Conservation (phyloP, 1,284 basidiomycete species). For the Rhodotorula sp. region DNA sequence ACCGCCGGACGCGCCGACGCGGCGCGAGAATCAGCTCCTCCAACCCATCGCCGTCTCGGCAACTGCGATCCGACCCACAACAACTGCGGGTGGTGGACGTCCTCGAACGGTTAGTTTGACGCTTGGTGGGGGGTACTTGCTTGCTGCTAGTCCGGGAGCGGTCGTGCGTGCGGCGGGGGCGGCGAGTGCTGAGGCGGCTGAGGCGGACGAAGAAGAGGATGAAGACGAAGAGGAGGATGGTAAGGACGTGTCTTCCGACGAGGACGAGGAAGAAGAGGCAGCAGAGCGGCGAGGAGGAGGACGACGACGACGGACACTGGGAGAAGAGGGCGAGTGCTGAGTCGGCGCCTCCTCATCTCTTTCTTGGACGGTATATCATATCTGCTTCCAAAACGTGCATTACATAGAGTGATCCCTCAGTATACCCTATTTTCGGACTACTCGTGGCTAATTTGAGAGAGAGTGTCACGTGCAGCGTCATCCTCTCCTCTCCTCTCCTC, state of each 20-base stretch:
- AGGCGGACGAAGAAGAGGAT: slow-evolving; percentile 2
- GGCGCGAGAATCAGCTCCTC: background rate
- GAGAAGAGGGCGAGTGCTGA: background rate
- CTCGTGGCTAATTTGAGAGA: background rate
- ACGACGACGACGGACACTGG: slow-evolving; percentile 1
- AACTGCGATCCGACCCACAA: background rate
- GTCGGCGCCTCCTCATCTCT: background rate
- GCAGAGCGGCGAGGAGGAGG: background rate
- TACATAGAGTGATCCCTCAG: no score
- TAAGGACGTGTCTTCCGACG: background rate
- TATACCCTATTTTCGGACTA: no score
- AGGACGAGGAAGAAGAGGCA: background rate
- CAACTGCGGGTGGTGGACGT: no score
- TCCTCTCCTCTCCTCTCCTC: background rate
- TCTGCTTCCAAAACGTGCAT: background rate
- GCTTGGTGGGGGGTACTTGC: slow-evolving; percentile 9
- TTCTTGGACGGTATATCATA: background rate
- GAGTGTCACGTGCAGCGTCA: background rate
- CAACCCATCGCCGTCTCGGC: background rate
- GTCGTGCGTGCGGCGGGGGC: no score
- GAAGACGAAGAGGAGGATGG: background rate
- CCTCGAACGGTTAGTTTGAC: slow-evolving; percentile 3
- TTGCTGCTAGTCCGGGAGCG: slow-evolving; percentile 3
- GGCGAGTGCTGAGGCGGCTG: no score
- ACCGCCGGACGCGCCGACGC: background rate